Evolutionary conservation across 2,329 filamentous ascomycete species (phyloP), one percentile per base, ranked within the genome.

Genomic region (Phoma herbarum): DNA sequence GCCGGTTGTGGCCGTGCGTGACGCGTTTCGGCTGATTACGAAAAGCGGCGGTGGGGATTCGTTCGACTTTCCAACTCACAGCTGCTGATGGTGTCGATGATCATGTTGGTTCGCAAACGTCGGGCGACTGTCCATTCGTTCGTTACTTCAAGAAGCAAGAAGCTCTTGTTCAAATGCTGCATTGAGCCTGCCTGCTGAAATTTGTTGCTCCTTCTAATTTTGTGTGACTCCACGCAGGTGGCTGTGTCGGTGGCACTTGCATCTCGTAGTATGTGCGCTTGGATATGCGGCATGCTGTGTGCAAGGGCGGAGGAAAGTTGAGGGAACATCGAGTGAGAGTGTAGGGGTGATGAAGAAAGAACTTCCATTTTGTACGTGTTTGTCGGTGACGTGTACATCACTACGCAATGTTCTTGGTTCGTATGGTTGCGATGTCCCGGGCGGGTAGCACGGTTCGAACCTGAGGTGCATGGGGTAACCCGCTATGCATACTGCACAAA

Each of bases 1-100:
- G 53, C 53, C 53, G 53, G 26, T 20, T 41, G 53, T 57, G 53
- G 53, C 53, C 53, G 53, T 57, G 53, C 53, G 42, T 50, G 39
- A 50, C 46, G 52, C 46, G 39, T 29, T 43, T 48, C 16, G 16
- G 37, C 22, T 28, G 52, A 16, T 43, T 35, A 25, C 26, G 26
- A 43, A 50, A 50, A 41, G 47, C 35, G 39, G 37, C 39, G 49
- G 22, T 18, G 5, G 16, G 12, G 8, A 9, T 6, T 42, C 16
- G 31, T n/a, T 42, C 20, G 31, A 20, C 10, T 14, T 39, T 43
- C 4, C 20, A 14, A 23, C 20, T 37, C 11, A 8, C 6, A 23
- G 37, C n/a, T 31, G 43, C 12, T 45, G 50, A 22, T 41, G 51
- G 18, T 23, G 28, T 37, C 14, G 23, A n/a, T 26, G 14, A 16